These are phyloP conservation scores for Cercophora scortea DNA, from an alignment of 495 filamentous ascomycete species.

Conservation along the genomic window DNA sequence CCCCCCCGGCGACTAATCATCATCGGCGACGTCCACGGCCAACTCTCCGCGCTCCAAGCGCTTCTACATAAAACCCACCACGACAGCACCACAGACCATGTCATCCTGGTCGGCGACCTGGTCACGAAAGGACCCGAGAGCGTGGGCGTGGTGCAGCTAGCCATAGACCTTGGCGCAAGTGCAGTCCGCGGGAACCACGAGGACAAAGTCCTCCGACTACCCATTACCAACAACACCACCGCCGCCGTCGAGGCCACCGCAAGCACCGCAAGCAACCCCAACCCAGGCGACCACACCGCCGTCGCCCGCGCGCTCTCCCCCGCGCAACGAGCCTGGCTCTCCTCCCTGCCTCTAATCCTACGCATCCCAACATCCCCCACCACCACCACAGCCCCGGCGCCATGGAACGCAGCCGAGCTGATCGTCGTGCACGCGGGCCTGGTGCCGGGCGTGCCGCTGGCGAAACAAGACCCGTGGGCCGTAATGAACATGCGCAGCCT, in stretches of 20 bases:
- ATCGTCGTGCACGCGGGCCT: constrained; percentile 81
- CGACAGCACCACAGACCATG: constrained; percentile 55
- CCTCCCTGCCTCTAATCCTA: constrained; percentile 66
- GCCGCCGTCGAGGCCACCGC: neutral
- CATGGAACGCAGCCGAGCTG: constrained; percentile 47
- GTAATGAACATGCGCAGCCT: constrained; percentile 92
- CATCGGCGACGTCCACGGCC: constrained; percentile 89
- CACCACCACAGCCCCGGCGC: constrained; percentile 14
- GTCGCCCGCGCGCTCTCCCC: constrained; percentile 28
- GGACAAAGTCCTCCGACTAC: constrained; percentile 56
- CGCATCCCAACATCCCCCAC: constrained; percentile 49
- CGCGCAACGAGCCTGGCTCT: constrained; percentile 62
- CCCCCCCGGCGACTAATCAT: constrained; percentile 48
- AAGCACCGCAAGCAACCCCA: constrained; percentile 5
- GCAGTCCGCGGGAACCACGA: constrained; percentile 93
- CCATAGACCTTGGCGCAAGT: constrained; percentile 58
- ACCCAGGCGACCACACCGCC: constrained; percentile 12
- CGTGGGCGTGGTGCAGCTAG: constrained; percentile 65
- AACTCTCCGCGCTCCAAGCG: constrained; percentile 53
- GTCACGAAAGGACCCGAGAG: constrained; percentile 87
- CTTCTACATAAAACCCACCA: constrained; percentile 65
- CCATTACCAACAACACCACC: neutral
- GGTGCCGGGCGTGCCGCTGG: constrained; percentile 61
- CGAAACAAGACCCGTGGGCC: constrained; percentile 67
- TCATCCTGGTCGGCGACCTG: constrained; percentile 77